Conservation (phyloP, 495 filamentous ascomycete genomes). For the Cladorrhinum samala region DNA sequence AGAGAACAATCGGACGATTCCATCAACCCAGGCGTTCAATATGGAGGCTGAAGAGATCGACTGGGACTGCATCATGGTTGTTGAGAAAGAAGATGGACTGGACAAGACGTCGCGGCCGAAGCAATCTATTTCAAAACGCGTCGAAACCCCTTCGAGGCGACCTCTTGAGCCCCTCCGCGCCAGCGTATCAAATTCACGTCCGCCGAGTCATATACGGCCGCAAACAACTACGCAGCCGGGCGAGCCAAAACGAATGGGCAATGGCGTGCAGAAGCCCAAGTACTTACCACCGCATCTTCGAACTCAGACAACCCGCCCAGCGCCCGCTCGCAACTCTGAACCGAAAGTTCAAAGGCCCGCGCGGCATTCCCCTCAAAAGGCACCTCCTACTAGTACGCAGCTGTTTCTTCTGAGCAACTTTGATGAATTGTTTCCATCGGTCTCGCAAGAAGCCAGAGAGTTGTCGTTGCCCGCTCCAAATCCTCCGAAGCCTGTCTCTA, state of each 20-base stretch:
- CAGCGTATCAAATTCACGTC: too few relatives aligned
- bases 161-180: too few relatives aligned
- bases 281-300: slow-evolving; percentile 10
- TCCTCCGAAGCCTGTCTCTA: not conserved
- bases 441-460: slow-evolving; percentile 41
- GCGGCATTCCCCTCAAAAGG: not conserved
- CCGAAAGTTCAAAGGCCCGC: not conserved
- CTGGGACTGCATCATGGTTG: not conserved
- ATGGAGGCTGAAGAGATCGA: not conserved
- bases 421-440: slow-evolving; percentile 42
- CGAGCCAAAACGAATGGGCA: not conserved
- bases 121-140: not conserved
- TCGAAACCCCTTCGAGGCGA: not conserved
- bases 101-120: not conserved
- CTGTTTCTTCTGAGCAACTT: slow-evolving; percentile 39
- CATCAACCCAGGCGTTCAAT: slow-evolving; percentile 4
- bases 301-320: not conserved
- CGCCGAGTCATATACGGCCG: not conserved
- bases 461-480: not conserved
- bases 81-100: not conserved
- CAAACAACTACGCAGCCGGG: slow-evolving; percentile 4
- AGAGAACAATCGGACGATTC: not conserved
- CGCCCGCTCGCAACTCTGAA: not conserved
- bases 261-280: slow-evolving; percentile 9
- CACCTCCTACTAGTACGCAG: slow-evolving; percentile 38